Base-by-base conservation (phyloP, 257 asterid species). In the Asclepias syriaca region DNA sequence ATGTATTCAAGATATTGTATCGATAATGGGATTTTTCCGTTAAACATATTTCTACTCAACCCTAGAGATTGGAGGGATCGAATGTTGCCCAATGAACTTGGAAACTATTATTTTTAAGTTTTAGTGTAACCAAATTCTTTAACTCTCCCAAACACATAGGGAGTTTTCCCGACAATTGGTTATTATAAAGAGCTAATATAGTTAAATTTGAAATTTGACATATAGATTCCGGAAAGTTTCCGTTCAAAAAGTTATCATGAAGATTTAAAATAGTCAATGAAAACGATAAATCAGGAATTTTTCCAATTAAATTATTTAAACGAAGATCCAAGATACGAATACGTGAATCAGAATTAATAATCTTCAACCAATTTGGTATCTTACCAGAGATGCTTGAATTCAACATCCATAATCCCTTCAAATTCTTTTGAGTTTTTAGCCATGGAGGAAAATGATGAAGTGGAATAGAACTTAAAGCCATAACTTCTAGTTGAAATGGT, bases 401-500 rank as follows among this genome's bases (percentile, higher is more conserved):
- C 12, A 68, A 39, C 37, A 77, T 59, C 15, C 18, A 10, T 34
- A 77, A 29, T 29, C 11, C 21, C 4, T 27, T 19, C 19, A 77
- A 61, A 0, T 24, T 21, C 1, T 40, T 67, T 40, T 72, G 81
- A 6, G 66, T 67, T 19, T 43, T 50, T 24, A 77, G 78, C 81
- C 81, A 77, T 12, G 55, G 8, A 56, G 81, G 77, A n/a, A 77
- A 73, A 18, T 0, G 39, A 8, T 75, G 68, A 8, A 72, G 15
- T 40, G 46, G 8, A 40, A 5, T 18, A 7, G 16, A 29, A 27
- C 12, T 71, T 29, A 73, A 34, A 7, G 1, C 7, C 12, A 77
- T 43, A 27, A 7, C 4, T 29, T 68, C 40, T 14, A 77, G 78
- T 19, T 77, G 81, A 64, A 73, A 77, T 6, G 81, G 81, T 18